Conservation (phyloP, 2,329 filamentous ascomycete species). For the Penicillium sp. region DNA sequence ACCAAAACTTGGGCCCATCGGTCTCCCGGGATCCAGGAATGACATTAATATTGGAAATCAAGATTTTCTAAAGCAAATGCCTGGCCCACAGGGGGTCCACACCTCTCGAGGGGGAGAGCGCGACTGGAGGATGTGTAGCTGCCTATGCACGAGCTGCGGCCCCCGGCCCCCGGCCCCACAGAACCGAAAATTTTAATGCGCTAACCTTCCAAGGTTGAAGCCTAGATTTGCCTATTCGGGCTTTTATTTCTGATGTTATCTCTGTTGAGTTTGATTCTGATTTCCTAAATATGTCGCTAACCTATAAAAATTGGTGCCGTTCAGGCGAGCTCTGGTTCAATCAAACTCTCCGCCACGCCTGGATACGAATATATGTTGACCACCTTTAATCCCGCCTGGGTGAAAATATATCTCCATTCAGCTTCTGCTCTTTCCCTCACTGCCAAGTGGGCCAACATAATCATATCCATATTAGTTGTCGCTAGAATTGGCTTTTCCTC, state of each 20-base stretch:
- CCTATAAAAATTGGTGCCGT: too few relatives aligned
- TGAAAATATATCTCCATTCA: conserved; percentile 16
- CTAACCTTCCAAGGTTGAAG: neutral
- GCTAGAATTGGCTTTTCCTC: conserved; percentile 19
- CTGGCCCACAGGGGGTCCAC: too few relatives aligned
- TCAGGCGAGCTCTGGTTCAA: conserved; percentile 18
- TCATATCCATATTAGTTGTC: conserved; percentile 24
- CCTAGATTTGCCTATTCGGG: neutral
- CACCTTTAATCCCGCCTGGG: conserved; percentile 15
- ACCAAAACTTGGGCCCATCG: neutral
- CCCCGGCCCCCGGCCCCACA: neutral
- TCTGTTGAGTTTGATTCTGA: neutral
- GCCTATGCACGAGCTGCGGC: neutral
- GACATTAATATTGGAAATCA: too few relatives aligned
- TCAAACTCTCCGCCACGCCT: conserved; percentile 21
- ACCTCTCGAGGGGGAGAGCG: too few relatives aligned
- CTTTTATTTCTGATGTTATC: neutral
- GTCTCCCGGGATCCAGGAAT: too few relatives aligned
- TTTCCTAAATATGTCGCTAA: neutral
- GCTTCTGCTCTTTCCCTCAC: conserved; percentile 18
- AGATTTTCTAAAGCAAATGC: too few relatives aligned
- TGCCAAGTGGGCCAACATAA: conserved; percentile 24
- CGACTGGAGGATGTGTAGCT: too few relatives aligned
- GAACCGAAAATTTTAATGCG: neutral
- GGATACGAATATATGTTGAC: conserved; percentile 16